These are phyloP conservation scores for Populus deltoides DNA, from an alignment of 345 rosid species.

Conservation along the genomic window DNA sequence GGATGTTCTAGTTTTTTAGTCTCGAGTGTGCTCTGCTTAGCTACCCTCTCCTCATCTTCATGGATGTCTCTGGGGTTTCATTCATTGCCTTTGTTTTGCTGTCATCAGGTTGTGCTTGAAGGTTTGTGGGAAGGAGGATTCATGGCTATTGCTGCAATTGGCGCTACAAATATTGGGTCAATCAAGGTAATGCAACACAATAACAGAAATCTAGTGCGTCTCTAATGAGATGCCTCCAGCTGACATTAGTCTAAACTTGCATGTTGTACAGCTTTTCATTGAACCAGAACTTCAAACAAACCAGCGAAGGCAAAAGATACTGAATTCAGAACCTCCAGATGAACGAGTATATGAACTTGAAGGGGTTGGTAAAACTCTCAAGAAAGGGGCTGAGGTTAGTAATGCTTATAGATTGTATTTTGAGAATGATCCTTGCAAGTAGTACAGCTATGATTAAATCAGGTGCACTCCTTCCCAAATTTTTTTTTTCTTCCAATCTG, in stretches of 20 bases:
- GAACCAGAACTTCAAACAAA: conserved; percentile 86
- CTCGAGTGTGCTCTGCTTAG: neutral
- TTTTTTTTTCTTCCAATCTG: neutral
- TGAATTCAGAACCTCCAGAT: conserved; percentile 59
- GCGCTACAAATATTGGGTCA: conserved; percentile 94
- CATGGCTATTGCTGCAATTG: conserved; percentile 91
- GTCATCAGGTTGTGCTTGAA: conserved; percentile 79
- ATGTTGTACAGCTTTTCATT: conserved; percentile 62
- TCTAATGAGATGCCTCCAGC: neutral
- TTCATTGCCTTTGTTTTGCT: conserved; percentile 1
- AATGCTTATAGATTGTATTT: neutral
- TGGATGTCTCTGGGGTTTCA: neutral
- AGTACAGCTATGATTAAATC: neutral
- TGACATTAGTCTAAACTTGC: neutral
- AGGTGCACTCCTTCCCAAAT: neutral
- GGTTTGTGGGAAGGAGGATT: conserved; percentile 86
- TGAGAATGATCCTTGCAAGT: neutral
- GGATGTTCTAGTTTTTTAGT: neutral
- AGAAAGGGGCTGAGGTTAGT: conserved; percentile 85
- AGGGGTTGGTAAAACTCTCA: conserved; percentile 64
- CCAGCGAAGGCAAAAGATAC: conserved; percentile 60
- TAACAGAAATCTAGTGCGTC: neutral
- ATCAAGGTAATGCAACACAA: conserved; percentile 49
- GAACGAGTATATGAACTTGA: conserved; percentile 69
- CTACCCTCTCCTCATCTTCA: neutral